phyloP scores from a whole-genome alignment of 2,329 filamentous ascomycete genomes.

The Aspergillus calidoustus region DNA sequence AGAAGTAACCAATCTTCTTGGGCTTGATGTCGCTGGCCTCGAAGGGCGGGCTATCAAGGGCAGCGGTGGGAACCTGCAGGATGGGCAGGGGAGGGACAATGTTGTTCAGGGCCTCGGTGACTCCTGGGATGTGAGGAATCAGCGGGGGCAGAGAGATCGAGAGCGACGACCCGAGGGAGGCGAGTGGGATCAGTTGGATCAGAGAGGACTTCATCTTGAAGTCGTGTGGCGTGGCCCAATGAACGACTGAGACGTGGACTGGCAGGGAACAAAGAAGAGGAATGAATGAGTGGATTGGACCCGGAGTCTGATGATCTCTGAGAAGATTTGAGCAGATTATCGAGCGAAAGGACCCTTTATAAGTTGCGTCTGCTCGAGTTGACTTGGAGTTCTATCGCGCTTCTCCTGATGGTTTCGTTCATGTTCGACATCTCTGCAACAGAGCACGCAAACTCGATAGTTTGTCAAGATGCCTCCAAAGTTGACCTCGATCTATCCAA shows the following conservation, averaged over 20 bases:
- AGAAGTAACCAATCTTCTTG: constrained; percentile 70
- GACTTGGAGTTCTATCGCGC: background rate
- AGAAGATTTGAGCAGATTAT: constrained; percentile 16
- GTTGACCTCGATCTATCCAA: background rate
- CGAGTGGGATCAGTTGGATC: constrained; percentile 21
- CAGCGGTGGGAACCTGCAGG: constrained; percentile 60
- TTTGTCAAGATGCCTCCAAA: background rate
- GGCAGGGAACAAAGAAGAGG: background rate
- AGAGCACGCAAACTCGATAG: constrained; percentile 15
- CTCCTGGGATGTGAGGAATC: constrained; percentile 63
- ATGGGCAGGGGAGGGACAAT: constrained; percentile 61
- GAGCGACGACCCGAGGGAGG: constrained; percentile 28
- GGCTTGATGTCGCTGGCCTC: constrained; percentile 60
- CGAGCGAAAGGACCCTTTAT: constrained; percentile 1
- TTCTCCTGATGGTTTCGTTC: background rate
- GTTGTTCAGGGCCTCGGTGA: constrained; percentile 60
- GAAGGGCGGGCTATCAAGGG: constrained; percentile 50
- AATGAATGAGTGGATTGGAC: background rate
- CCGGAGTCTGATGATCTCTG: constrained; percentile 7
- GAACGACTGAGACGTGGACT: background rate
- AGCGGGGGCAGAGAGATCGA: constrained; percentile 54
- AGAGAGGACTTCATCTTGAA: constrained; percentile 9
- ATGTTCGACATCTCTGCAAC: constrained; percentile 1
- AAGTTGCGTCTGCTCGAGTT: background rate
- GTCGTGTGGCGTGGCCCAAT: background rate